Base-by-base conservation (phyloP, 2,329 filamentous ascomycete species). In the Paraconiothyrium brasiliense region DNA sequence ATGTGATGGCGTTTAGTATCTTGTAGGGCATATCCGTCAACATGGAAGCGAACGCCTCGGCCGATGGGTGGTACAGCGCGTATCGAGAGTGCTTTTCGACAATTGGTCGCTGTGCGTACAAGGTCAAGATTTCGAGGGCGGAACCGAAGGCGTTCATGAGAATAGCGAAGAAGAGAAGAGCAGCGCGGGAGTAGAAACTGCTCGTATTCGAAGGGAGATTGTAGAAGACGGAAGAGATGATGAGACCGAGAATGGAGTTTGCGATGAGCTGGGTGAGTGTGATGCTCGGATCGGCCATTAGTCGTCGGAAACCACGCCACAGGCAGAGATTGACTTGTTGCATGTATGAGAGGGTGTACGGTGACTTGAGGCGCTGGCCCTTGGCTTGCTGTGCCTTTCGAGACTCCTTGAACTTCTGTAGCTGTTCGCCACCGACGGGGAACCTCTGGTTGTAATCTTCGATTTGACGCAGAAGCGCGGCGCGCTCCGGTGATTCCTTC, bases 11-110 rank as follows among this genome's bases (percentile, higher is more conserved):
- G 69, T 94, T 94, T n/a, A 79, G 41, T 9, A 96, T 79, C 78
- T 95, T 97, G 79, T 92, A 92, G 0, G 94, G 94, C 79, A 97
- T 80, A 70, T 97, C 94, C 64, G 87, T 90, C 34, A 97, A 79
- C 90, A 97, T 95, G 10, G 92, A 95, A 0, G 92, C 88, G 61
- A 92, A 85, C n/a, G 93, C 92, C 83, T 97, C 93, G 16, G 93
- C 91, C 10, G 91, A 93, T 0, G 94, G 93, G 72, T 97, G 94
- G 71, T 97, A 97, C 20, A 97, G 84, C 20, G 93, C 93, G 75
- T 97, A 97, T 60, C 91, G 88, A 59, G 85, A 82, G 70, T 97
- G 94, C 76, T 97, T 97, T 75, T 97, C 93, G 62, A 97, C 92
- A 70, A 97, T 97, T 1, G 92, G 91, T 41, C 94, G 90, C 85